Percentiles rank a stretch among this genome's conserved stretches.
phyloP scores from a whole-genome alignment of 805 yeast species.

The Starmera pachycereana region DNA sequence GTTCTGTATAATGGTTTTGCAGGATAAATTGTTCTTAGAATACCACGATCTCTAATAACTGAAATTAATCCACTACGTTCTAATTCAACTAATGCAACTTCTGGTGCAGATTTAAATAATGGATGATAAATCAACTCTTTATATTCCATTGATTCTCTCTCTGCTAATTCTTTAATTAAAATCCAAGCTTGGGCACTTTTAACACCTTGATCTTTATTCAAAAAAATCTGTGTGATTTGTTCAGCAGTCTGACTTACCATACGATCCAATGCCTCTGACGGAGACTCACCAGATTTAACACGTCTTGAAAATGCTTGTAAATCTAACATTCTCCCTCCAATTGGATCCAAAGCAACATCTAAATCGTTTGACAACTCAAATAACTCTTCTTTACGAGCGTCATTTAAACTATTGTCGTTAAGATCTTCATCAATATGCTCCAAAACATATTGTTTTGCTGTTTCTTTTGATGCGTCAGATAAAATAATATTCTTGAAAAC shows the following conservation, averaged over 20 bases:
- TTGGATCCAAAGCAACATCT: conserved; percentile 51
- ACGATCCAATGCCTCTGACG: conserved; percentile 62
- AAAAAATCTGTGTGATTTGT: conserved; percentile 75
- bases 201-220: conserved; percentile 44
- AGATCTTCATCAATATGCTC: conserved; percentile 35
- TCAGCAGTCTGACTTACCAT: conserved; percentile 81
- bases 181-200: conserved; percentile 83
- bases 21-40: conserved; percentile 52
- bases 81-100: conserved; percentile 50
- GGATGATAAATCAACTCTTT: conserved; percentile 46
- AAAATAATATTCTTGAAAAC: conserved; percentile 68
- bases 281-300: conserved; percentile 78
- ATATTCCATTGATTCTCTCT: conserved; percentile 33
- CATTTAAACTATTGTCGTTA: conserved; percentile 20
- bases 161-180: conserved; percentile 54
- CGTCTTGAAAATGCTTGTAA: conserved; percentile 85
- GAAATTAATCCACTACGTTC: conserved; percentile 74
- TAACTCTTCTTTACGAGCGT: conserved; percentile 11
- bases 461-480: conserved; percentile 68
- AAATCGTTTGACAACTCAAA: conserved; percentile 27
- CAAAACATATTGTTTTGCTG: conserved; percentile 62
- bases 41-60: conserved; percentile 68
- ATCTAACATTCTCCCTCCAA: conserved; percentile 95
- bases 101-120: conserved; percentile 46
- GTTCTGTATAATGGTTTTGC: conserved; percentile 80